Percentiles rank a stretch among this genome's conserved stretches.
phyloP scores from a whole-genome alignment of 2,329 filamentous ascomycete genomes.

The Teratosphaeria pseudoeucalypti region DNA sequence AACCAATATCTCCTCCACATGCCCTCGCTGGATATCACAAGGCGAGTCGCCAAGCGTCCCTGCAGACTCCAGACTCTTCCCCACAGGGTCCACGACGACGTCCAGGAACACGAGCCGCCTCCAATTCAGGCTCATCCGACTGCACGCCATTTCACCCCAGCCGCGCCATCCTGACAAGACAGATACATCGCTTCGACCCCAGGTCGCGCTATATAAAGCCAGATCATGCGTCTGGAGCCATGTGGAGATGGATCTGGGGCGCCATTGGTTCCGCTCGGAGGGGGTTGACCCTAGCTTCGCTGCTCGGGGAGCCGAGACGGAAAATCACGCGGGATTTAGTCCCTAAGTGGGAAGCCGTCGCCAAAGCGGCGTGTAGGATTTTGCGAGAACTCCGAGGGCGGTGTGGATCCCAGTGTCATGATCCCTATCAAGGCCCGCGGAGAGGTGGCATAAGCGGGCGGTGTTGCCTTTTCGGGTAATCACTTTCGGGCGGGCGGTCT shows the following conservation, averaged over 20 bases:
- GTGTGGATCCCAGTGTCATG: background rate
- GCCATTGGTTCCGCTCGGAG: background rate
- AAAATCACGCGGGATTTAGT: background rate
- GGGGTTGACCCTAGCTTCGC: background rate
- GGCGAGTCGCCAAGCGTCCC: background rate
- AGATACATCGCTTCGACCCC: background rate
- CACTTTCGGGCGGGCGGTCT: background rate
- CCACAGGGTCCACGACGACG: background rate
- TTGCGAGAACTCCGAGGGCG: background rate
- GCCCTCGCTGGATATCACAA: background rate
- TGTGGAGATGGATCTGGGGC: background rate
- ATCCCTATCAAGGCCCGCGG: background rate
- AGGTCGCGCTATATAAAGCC: background rate
- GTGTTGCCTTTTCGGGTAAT: background rate
- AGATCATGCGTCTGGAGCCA: background rate
- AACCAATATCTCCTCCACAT: background rate
- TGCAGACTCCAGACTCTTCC: background rate
- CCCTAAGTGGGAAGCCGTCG: background rate
- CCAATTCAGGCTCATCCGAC: background rate
- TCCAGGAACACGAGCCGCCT: background rate
- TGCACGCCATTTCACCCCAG: background rate
- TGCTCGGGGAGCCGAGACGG: background rate
- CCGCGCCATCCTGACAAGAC: background rate
- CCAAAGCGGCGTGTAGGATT: background rate
- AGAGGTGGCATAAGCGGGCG: background rate